Conservation (phyloP, 768 basidiomycete genomes). For the Suillus hirtellus region DNA sequence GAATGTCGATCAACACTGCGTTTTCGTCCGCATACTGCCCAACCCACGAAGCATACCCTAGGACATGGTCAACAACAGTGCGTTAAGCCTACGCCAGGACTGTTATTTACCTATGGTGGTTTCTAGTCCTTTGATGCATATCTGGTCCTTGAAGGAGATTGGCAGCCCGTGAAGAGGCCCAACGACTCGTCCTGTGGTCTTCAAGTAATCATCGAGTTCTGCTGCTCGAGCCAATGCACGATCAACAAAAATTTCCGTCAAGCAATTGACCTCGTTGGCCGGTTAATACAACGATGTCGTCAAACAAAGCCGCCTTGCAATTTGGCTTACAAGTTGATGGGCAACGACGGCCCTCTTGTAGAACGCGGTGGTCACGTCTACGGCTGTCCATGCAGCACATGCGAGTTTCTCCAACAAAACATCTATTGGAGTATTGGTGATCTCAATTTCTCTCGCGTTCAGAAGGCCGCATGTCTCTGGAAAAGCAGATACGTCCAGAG, state of each 20-base stretch:
- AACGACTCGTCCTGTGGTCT: conserved; percentile 58
- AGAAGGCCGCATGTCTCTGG: conserved; percentile 61
- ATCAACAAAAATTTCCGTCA: conserved; percentile 82
- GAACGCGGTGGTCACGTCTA: conserved; percentile 72
- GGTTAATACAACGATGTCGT: background rate
- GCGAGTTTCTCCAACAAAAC: conserved; percentile 55
- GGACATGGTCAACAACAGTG: background rate
- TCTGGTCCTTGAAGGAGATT: conserved; percentile 74
- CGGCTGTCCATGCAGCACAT: conserved; percentile 55
- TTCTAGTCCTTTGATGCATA: conserved; percentile 67
- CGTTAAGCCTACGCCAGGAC: background rate
- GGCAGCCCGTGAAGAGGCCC: conserved; percentile 80
- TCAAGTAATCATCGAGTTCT: conserved; percentile 63
- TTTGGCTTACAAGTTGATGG: conserved; percentile 63
- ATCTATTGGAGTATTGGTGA: conserved; percentile 50
- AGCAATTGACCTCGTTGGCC: conserved; percentile 64
- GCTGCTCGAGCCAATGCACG: conserved; percentile 63
- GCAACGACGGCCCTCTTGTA: conserved; percentile 78
- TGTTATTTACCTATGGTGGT: conserved; percentile 56
- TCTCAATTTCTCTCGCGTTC: conserved; percentile 53
- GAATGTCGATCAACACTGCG: conserved; percentile 61
- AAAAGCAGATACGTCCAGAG: conserved; percentile 53
- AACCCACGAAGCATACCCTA: conserved; percentile 75
- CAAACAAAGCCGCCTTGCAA: background rate
- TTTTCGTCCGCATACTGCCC: conserved; percentile 59